These are phyloP conservation scores for Panaeolus papilionaceus DNA, from an alignment of 768 basidiomycete species.

Conservation along the genomic window DNA sequence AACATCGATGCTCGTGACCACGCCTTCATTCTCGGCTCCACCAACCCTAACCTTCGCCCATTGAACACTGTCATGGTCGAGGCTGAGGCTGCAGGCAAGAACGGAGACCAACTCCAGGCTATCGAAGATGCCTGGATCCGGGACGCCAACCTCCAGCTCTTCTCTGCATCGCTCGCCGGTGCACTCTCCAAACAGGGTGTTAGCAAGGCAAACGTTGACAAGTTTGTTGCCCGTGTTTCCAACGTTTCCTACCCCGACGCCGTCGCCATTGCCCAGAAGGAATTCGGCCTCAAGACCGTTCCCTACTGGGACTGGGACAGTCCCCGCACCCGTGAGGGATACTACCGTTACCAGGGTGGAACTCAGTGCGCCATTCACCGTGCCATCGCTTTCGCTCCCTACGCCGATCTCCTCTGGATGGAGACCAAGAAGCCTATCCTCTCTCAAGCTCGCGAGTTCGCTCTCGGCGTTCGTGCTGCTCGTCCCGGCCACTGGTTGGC, in stretches of 20 bases:
- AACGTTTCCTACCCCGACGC: slow-evolving; percentile 75
- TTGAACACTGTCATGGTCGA: slow-evolving; percentile 83
- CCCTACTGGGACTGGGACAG: slow-evolving; percentile 97
- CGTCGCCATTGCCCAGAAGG: slow-evolving; percentile 75
- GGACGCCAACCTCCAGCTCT: slow-evolving; percentile 81
- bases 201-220: slow-evolving; percentile 53
- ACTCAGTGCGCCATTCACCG: slow-evolving; percentile 94
- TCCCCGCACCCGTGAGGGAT: slow-evolving; percentile 94
- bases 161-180: slow-evolving; percentile 71
- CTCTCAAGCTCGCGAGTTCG: slow-evolving; percentile 91
- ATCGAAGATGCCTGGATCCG: slow-evolving; percentile 90
- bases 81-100: slow-evolving; percentile 83
- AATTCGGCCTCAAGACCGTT: slow-evolving; percentile 73
- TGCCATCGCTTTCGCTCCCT: slow-evolving; percentile 91
- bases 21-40: slow-evolving; percentile 92
- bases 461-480: slow-evolving; percentile 81
- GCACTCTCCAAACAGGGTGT: slow-evolving; percentile 69
- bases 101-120: slow-evolving; percentile 80
- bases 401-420: slow-evolving; percentile 94
- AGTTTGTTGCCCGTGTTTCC: slow-evolving; percentile 68
- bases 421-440: slow-evolving; percentile 96
- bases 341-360: slow-evolving; percentile 96
- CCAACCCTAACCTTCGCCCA: slow-evolving; percentile 72
- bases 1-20: slow-evolving; percentile 99
- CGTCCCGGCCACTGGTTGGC: slow-evolving; percentile 94